These are phyloP conservation scores for Capronia coronata DNA, from an alignment of 2,329 filamentous ascomycete species.

Conservation along the genomic window DNA sequence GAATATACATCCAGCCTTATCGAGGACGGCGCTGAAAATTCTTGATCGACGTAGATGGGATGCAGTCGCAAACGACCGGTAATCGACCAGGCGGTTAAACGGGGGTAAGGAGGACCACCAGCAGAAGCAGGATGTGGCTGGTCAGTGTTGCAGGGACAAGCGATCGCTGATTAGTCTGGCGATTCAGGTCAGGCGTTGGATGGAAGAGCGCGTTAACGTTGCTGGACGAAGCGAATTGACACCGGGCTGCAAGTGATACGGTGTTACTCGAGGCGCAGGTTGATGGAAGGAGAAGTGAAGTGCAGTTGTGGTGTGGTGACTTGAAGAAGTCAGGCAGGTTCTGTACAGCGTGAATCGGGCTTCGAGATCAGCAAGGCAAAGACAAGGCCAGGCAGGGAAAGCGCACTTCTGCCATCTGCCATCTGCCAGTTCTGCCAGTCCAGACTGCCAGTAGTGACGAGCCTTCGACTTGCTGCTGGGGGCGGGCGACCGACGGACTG, in stretches of 20 bases:
- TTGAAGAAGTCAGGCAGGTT: constrained; percentile 12
- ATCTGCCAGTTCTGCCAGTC: background rate
- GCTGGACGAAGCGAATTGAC: background rate
- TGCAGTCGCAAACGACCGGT: background rate
- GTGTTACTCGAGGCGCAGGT: constrained; percentile 8
- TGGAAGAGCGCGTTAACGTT: constrained; percentile 9
- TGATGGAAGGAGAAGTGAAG: constrained; percentile 7
- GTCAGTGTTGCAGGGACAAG: constrained; percentile 4
- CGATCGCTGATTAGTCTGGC: constrained; percentile 6
- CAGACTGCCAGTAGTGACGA: too few species aligned
- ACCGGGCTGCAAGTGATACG: constrained; percentile 6
- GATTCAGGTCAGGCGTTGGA: constrained; percentile 6
- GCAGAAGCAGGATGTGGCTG: constrained; percentile 9
- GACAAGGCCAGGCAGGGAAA: background rate
- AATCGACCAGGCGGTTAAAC: constrained; percentile 14
- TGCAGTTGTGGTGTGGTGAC: too few species aligned
- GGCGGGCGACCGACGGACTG: background rate
- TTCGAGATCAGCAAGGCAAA: constrained; percentile 9
- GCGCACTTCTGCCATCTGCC: background rate
- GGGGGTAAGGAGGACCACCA: constrained; percentile 15
- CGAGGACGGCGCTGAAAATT: constrained; percentile 1
- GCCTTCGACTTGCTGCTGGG: background rate
- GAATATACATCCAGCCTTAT: constrained; percentile 13
- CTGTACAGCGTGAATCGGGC: constrained; percentile 5
- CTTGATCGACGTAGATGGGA: constrained; percentile 4